phyloP scores from a whole-genome alignment of 2,329 filamentous ascomycete genomes.

The Pseudocercospora vitis region DNA sequence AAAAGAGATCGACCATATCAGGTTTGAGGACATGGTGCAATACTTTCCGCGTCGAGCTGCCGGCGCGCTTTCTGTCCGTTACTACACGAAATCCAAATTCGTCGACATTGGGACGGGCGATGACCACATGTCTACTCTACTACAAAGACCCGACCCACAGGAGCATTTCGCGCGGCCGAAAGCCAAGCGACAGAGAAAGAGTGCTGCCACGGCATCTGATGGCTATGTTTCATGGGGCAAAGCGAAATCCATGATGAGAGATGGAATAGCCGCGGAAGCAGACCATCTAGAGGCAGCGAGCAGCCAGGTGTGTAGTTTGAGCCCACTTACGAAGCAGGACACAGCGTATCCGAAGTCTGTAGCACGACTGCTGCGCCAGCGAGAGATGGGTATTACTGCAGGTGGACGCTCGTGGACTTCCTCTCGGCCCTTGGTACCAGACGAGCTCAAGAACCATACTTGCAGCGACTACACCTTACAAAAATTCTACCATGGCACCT shows the following conservation, averaged over 20 bases:
- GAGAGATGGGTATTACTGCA: slow-evolving; percentile 29
- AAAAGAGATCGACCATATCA: slow-evolving; percentile 41
- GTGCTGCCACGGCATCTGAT: slow-evolving; percentile 14
- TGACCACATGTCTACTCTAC: background rate
- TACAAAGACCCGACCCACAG: slow-evolving; percentile 7
- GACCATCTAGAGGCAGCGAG: background rate
- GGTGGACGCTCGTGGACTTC: slow-evolving; percentile 24
- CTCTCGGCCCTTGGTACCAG: slow-evolving; percentile 14
- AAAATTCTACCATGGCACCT: slow-evolving; percentile 57
- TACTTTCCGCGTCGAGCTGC: slow-evolving; percentile 38
- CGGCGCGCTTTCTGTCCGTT: slow-evolving; percentile 33
- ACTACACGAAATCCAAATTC: slow-evolving; percentile 22
- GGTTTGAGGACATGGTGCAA: slow-evolving; percentile 40
- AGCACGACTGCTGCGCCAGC: slow-evolving; percentile 28
- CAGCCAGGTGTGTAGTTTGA: background rate
- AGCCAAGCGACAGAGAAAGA: slow-evolving; percentile 15
- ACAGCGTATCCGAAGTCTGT: slow-evolving; percentile 22
- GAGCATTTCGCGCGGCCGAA: slow-evolving; percentile 2
- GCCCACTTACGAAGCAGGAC: slow-evolving; percentile 18
- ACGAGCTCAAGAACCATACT: slow-evolving; percentile 37
- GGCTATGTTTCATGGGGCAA: slow-evolving; percentile 31
- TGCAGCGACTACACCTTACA: slow-evolving; percentile 45
- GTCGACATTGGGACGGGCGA: background rate
- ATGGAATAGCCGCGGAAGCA: background rate
- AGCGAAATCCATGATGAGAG: slow-evolving; percentile 12